Conservation (phyloP, 306 rosid genomes). For the Delonix regia region DNA sequence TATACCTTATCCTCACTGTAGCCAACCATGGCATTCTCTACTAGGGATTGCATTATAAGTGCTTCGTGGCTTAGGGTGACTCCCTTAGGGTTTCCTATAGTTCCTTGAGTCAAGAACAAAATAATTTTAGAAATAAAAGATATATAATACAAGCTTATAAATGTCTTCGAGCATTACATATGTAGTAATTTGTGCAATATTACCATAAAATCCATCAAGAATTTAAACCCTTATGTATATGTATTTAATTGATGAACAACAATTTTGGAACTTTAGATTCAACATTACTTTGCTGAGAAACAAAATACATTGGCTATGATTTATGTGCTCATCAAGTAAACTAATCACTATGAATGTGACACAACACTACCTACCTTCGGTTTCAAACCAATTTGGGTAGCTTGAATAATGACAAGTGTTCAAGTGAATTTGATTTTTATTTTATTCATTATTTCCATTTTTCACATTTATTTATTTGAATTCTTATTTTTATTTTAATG, state of each 20-base stretch:
- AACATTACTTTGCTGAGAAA: neutral
- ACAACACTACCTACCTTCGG: too few relatives aligned
- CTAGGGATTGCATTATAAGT: conserved; percentile 72
- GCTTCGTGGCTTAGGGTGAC: conserved; percentile 77
- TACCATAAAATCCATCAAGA: neutral
- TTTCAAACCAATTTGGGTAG: too few relatives aligned
- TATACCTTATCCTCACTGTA: conserved; percentile 86
- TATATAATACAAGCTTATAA: neutral
- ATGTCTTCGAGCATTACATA: neutral
- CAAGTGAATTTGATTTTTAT: too few relatives aligned
- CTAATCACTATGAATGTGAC: too few relatives aligned
- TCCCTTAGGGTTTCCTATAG: conserved; percentile 93
- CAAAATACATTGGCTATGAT: neutral
- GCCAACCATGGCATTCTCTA: conserved; percentile 79
- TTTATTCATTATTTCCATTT: too few relatives aligned
- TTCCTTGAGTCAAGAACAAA: conserved; percentile 57
- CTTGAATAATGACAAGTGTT: too few relatives aligned
- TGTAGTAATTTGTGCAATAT: neutral
- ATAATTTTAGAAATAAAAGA: conserved; percentile 19
- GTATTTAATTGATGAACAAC: neutral
- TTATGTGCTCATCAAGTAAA: neutral
- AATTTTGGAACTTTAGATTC: conserved; percentile 2
- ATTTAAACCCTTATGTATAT: neutral
- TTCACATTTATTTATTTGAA: too few relatives aligned
- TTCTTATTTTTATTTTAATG: too few relatives aligned